Percentiles rank a stretch among this genome's conserved stretches.
Conservation (phyloP, 192 early-diverging fungal genomes). For the Podila epicladia region DNA sequence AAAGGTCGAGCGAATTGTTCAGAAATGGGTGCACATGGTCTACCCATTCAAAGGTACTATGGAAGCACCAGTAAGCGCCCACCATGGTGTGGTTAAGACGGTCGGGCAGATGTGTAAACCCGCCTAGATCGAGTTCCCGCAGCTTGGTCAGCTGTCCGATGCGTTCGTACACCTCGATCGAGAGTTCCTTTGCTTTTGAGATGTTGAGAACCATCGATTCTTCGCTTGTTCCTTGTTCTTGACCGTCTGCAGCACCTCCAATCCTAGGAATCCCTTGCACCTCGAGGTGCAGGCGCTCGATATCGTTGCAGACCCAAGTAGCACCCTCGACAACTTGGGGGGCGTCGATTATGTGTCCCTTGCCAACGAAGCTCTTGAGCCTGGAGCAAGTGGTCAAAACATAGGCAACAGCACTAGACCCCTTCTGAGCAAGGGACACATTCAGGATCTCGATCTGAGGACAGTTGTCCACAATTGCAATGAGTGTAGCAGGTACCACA, state of each 20-base stretch:
- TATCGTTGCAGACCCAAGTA: neutral
- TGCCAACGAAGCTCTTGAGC: neutral
- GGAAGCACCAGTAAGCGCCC: neutral
- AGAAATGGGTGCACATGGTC: neutral
- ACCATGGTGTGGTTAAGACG: neutral
- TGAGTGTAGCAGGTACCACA: neutral
- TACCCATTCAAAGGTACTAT: neutral
- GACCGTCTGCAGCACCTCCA: neutral
- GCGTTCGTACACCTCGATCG: neutral
- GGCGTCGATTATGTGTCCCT: neutral
- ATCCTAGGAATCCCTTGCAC: neutral
- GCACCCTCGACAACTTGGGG: neutral
- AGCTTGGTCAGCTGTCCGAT: neutral
- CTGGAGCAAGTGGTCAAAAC: neutral
- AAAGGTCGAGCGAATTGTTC: neutral
- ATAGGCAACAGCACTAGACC: neutral
- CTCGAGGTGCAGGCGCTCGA: neutral
- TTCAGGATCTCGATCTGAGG: neutral
- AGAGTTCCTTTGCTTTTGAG: neutral
- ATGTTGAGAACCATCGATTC: no score
- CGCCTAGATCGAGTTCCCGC: neutral
- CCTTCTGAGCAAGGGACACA: no score
- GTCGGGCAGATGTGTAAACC: neutral
- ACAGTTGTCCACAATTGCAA: neutral
- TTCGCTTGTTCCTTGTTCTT: neutral